phyloP scores from a whole-genome alignment of 2,329 filamentous ascomycete genomes.

The Colletotrichum sp. region DNA sequence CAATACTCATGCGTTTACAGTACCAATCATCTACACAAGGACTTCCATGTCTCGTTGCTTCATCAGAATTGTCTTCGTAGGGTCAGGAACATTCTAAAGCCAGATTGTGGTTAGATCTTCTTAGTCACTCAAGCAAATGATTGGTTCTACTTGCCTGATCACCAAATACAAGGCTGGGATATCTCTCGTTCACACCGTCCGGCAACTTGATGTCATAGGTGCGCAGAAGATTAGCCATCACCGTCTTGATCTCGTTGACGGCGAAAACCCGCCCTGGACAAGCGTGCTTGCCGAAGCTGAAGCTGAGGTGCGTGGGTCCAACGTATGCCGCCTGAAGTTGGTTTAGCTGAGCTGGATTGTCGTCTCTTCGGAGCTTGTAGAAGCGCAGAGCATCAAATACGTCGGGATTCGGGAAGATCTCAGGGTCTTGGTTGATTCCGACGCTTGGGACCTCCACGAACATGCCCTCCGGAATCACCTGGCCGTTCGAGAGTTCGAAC shows the following conservation, averaged over 20 bases:
- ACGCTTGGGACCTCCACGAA: conserved; percentile 45
- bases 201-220: conserved; percentile 12
- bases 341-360: conserved; percentile 13
- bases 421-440: conserved; percentile 39
- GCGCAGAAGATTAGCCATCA: background rate
- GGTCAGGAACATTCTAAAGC: background rate
- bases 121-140: fast-evolving
- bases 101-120: background rate
- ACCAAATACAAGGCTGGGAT: background rate
- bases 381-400: conserved; percentile 54
- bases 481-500: conserved; percentile 58
- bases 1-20: background rate
- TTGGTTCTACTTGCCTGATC: background rate
- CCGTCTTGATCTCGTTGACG: conserved; percentile 17
- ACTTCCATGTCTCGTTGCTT: background rate
- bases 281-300: conserved; percentile 17
- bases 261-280: conserved; percentile 13
- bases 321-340: conserved; percentile 45
- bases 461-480: conserved; percentile 48
- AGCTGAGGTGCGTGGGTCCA: conserved; percentile 7
- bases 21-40: background rate
- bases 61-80: background rate
- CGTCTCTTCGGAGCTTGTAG: conserved; percentile 37
- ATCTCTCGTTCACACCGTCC: background rate
- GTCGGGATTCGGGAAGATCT: conserved; percentile 40